These are phyloP conservation scores for Saccharomycopsis schoenii DNA, from an alignment of 805 yeast genomes.

Conservation along the genomic window DNA sequence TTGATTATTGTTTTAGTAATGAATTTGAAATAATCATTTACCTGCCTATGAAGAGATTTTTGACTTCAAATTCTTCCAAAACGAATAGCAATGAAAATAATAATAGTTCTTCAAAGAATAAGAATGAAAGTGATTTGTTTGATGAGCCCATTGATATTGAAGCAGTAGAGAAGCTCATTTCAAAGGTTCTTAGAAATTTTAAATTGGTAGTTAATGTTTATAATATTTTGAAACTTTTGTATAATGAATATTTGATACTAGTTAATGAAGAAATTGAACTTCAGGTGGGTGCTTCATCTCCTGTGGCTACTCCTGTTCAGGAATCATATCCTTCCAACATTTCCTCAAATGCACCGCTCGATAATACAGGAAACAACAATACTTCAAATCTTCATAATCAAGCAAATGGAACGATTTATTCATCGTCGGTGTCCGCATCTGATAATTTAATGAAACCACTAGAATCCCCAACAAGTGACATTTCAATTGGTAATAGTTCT, in stretches of 20 bases:
- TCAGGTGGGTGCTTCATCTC: conserved; percentile 14
- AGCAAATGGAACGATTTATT: not conserved
- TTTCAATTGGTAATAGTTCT: not conserved
- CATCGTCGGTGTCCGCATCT: not conserved
- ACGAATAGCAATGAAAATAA: not conserved
- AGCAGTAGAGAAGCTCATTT: conserved; percentile 4
- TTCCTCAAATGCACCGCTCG: not conserved
- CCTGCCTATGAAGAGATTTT: conserved; percentile 13
- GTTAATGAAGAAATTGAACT: conserved; percentile 18
- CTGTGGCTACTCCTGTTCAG: not conserved
- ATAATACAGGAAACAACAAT: not conserved
- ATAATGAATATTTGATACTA: conserved; percentile 17
- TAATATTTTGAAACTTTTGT: conserved; percentile 16
- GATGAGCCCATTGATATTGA: conserved; percentile 8
- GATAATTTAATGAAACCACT: not conserved
- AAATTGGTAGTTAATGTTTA: conserved; percentile 17
- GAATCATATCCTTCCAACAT: not conserved
- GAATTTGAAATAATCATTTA: conserved; percentile 13
- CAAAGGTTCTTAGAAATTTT: conserved; percentile 13
- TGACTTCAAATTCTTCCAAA: not conserved
- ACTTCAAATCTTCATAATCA: not conserved
- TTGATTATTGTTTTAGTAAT: conserved; percentile 14
- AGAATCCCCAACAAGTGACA: not conserved
- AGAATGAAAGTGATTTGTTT: not conserved
- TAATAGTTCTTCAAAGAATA: not conserved